Evolutionary conservation across 106 monocot genomes (phyloP), one percentile per base, ranked within the genome.

Genomic region (Narthecium ossifragum): DNA sequence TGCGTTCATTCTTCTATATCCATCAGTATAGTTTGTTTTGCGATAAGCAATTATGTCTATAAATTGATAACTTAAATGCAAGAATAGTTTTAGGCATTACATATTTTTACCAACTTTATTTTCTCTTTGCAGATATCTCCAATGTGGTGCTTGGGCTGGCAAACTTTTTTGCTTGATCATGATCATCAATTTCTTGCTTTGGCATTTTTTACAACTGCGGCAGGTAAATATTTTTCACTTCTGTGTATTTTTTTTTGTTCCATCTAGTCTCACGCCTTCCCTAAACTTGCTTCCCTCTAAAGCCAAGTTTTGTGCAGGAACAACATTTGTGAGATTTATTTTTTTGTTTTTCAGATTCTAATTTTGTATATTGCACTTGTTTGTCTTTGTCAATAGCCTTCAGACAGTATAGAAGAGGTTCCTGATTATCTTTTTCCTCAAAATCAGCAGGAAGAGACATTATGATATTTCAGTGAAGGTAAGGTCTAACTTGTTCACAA

Each of bases 161-260:
- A 98, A 98, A 60, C 68, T 98, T 30, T 98, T 90, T 63, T 90
- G 86, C 63, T 60, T 98, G 31, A 71, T 90, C 61, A 87, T 98
- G 96, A 76, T 98, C 27, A 27, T 86, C 41, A 75, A 96, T 69
- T 96, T 78, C 66, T 37, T 90, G 43, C 60, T 96, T 4, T 86
- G 80, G 94, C 65, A 61, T 23, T 59, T 98, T 8, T 49, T 94
- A 31, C 76, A 90, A 73, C 26, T 78, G 12, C 75, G 70, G 43
- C 89, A 90, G 90, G 94, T 94, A 13, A 58, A 61, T 41, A 17
- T 29, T 26, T 11, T 4, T 26, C 34, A 18, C 0, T 30, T 20
- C n/a, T 27, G 15, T 54, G 27, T n/a, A n/a, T n/a, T n/a, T n/a
- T n/a, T 17, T 54, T 31, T 28, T 6, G 13, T 31, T 60, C 4